Percentiles rank a stretch among this genome's conserved stretches.
These are phyloP conservation scores for Mycosarcoma mackinlayi DNA, from an alignment of 1,284 basidiomycete genomes.

Conservation along the genomic window DNA sequence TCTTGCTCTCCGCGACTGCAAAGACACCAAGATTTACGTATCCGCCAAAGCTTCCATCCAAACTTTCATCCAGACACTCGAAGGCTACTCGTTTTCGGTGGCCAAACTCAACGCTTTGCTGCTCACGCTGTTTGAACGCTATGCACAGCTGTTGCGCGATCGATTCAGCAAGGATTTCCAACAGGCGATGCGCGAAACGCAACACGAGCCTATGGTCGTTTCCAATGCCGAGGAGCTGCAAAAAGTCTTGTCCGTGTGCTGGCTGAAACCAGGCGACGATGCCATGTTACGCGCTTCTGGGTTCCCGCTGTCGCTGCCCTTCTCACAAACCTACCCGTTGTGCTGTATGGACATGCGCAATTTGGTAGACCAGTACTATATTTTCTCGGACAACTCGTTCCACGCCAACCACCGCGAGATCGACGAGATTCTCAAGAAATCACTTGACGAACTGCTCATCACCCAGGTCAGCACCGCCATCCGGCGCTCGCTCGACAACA, in stretches of 20 bases:
- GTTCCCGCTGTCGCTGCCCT: conserved; percentile 84
- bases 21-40: conserved; percentile 84
- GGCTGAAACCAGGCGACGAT: conserved; percentile 75
- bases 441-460: conserved; percentile 85
- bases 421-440: conserved; percentile 90
- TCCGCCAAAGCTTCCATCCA: conserved; percentile 85
- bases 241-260: conserved; percentile 83
- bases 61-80: conserved; percentile 90
- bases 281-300: conserved; percentile 54
- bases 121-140: conserved; percentile 88
- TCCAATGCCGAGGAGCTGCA: conserved; percentile 79
- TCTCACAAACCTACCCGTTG: conserved; percentile 93
- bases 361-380: conserved; percentile 95
- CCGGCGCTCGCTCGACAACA: conserved; percentile 76
- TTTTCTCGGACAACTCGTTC: conserved; percentile 90
- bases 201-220: conserved; percentile 89
- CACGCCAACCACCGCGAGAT: conserved; percentile 83
- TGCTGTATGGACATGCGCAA: conserved; percentile 95
- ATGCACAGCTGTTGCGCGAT: conserved; percentile 82
- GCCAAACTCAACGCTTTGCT: conserved; percentile 85
- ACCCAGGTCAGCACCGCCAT: conserved; percentile 84
- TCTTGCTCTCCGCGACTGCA: conserved; percentile 78
- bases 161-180: conserved; percentile 79
- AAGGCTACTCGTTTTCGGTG: conserved; percentile 84
- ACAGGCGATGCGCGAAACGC: conserved; percentile 79